phyloP scores from a whole-genome alignment of 768 basidiomycete species.

The Podaxis sp. region DNA sequence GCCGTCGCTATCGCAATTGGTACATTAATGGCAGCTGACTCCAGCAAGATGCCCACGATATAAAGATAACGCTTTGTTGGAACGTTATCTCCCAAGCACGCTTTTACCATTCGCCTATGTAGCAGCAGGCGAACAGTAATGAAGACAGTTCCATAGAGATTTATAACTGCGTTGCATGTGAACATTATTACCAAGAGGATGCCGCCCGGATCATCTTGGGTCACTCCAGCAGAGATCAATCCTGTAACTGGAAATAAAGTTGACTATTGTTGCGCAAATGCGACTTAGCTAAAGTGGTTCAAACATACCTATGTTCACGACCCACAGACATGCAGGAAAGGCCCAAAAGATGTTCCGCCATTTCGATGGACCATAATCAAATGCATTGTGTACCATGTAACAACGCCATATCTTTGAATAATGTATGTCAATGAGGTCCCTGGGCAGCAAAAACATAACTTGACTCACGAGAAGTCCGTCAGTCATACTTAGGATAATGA shows the following conservation, averaged over 20 bases:
- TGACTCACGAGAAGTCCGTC: neutral
- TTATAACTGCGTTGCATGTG: neutral
- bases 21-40: neutral
- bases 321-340: neutral
- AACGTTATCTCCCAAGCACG: neutral
- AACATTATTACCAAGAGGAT: neutral
- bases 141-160: neutral
- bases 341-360: neutral
- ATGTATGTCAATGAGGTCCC: neutral
- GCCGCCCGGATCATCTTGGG: neutral
- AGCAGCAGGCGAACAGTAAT: neutral
- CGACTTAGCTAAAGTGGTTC: neutral
- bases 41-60: neutral
- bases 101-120: neutral
- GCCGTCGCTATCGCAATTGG: neutral
- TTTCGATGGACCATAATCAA: neutral
- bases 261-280: neutral
- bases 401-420: slow-evolving; percentile 1
- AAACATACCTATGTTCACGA: neutral
- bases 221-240: neutral
- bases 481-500: neutral
- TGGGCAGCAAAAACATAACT: no score
- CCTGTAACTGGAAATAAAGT: neutral
- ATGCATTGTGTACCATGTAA: neutral
- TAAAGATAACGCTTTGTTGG: neutral